These are phyloP conservation scores for Exophiala sideris DNA, from an alignment of 2,329 filamentous ascomycete genomes.

Conservation along the genomic window DNA sequence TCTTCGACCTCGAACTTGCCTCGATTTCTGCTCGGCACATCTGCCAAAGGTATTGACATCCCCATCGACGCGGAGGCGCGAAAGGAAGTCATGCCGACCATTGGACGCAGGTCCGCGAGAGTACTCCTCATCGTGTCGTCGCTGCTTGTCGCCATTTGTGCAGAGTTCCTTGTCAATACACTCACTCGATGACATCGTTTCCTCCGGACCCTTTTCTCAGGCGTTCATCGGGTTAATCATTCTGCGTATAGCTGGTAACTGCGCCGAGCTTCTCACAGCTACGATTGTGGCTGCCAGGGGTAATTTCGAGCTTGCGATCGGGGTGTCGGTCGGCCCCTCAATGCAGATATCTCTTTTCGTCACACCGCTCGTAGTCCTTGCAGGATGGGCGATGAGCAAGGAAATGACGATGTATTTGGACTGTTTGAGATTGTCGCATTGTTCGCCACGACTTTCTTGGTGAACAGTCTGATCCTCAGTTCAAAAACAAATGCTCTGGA, in stretches of 20 bases:
- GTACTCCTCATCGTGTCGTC: constrained; percentile 69
- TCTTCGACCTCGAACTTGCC: background rate
- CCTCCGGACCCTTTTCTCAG: constrained; percentile 67
- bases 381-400: constrained; percentile 71
- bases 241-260: constrained; percentile 75
- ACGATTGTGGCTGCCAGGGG: constrained; percentile 75
- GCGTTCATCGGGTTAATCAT: constrained; percentile 76
- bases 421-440: constrained; percentile 75
- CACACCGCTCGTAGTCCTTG: constrained; percentile 72
- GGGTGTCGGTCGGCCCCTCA: constrained; percentile 75
- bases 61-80: constrained; percentile 12
- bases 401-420: constrained; percentile 75
- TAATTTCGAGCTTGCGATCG: constrained; percentile 66
- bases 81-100: constrained; percentile 60
- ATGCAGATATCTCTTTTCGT: constrained; percentile 80
- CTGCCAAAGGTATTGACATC: background rate
- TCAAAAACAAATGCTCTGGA: constrained; percentile 59
- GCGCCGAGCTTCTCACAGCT: constrained; percentile 76
- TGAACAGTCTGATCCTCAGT: constrained; percentile 62
- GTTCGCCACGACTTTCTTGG: constrained; percentile 69
- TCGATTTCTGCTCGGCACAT: constrained; percentile 6
- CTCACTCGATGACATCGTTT: constrained; percentile 69
- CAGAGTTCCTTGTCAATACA: constrained; percentile 74
- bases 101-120: constrained; percentile 69
- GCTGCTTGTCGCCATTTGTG: constrained; percentile 69